phyloP scores from a whole-genome alignment of 2,329 filamentous ascomycete genomes.

The Colletotrichum sp. region DNA sequence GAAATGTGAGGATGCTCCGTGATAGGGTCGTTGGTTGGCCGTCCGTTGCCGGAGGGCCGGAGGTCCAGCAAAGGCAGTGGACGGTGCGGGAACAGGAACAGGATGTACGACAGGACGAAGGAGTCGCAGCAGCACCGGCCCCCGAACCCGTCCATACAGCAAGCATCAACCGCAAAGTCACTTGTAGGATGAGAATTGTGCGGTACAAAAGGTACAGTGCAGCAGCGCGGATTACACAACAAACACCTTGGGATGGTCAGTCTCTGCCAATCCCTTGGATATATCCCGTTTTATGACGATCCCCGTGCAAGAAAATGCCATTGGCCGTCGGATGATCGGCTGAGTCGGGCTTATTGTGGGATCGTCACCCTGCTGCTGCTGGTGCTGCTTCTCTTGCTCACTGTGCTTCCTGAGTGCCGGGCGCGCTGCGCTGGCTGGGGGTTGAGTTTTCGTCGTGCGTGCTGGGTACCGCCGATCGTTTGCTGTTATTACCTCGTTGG shows the following conservation, averaged over 20 bases:
- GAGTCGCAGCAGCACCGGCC: neutral
- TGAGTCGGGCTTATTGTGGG: conserved; percentile 19
- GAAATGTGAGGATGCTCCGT: neutral
- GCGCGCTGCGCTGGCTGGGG: neutral
- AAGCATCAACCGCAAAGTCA: neutral
- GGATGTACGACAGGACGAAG: neutral
- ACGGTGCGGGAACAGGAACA: neutral
- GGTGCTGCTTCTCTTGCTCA: too few species aligned
- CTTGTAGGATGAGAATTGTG: neutral
- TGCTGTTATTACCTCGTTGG: neutral
- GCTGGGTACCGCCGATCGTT: conserved; percentile 13
- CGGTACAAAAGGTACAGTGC: neutral
- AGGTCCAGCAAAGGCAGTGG: neutral
- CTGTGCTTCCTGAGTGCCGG: neutral
- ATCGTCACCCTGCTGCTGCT: conserved; percentile 1
- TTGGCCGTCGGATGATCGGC: conserved; percentile 6
- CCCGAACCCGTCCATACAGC: neutral
- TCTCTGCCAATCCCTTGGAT: neutral
- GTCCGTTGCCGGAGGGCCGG: neutral
- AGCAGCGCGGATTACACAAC: neutral
- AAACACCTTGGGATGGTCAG: neutral
- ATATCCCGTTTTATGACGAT: conserved; percentile 5
- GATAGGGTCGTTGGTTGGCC: neutral
- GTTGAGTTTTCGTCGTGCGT: neutral
- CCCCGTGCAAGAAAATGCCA: neutral